These are phyloP conservation scores for Melocanna baccifera DNA, from an alignment of 176 grass and related monocot species.

Conservation along the genomic window DNA sequence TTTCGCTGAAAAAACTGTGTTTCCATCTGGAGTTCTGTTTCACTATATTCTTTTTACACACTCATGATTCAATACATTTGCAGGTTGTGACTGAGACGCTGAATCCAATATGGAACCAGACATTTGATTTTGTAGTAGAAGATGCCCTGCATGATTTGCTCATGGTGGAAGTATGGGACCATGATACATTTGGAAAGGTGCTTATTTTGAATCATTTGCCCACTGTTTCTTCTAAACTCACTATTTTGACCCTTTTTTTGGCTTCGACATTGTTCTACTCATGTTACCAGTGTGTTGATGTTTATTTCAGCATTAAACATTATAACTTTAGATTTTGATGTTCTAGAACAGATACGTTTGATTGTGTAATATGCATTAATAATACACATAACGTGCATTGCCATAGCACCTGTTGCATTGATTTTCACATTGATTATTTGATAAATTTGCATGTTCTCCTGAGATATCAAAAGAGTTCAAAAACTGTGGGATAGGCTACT, in stretches of 20 bases:
- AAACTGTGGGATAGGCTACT: background rate
- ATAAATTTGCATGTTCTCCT: background rate
- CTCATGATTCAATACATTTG: constrained; percentile 21
- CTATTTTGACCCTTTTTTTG: background rate
- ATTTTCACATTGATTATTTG: background rate
- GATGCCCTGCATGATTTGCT: constrained; percentile 98
- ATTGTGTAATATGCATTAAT: background rate
- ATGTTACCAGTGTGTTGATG: background rate
- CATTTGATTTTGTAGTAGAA: constrained; percentile 94
- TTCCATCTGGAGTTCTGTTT: background rate
- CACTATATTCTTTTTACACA: background rate
- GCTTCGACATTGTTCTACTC: constrained; percentile 13
- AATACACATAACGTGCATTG: background rate
- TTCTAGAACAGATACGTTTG: background rate
- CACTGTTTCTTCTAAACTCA: background rate
- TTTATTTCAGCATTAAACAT: background rate
- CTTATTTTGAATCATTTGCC: background rate
- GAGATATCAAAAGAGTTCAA: background rate
- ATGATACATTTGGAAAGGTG: constrained; percentile 98
- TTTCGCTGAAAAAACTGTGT: too few relatives aligned
- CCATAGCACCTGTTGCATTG: background rate
- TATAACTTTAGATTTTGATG: background rate
- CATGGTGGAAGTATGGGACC: constrained; percentile 95
- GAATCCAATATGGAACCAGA: constrained; percentile 96
- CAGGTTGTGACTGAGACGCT: constrained; percentile 88